phyloP scores from a whole-genome alignment of 768 basidiomycete species.

The Exidia glandulosa region DNA sequence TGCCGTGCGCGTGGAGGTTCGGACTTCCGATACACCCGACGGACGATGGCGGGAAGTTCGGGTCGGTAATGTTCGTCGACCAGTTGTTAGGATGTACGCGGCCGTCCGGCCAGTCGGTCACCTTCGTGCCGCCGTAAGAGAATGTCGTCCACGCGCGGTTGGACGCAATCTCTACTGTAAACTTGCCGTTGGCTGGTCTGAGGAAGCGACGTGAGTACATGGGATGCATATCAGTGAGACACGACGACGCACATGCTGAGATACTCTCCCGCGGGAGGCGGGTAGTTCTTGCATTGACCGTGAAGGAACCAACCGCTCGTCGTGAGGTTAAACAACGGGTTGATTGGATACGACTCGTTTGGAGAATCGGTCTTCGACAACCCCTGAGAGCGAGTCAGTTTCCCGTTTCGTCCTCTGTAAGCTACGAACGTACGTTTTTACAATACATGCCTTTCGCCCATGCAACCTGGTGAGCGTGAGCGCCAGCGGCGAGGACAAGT shows the following conservation, averaged over 20 bases:
- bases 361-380: background rate
- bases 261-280: conserved; percentile 1
- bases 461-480: background rate
- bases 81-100: background rate
- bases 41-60: background rate
- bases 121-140: background rate
- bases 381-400: background rate
- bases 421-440: background rate
- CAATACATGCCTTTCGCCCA: background rate
- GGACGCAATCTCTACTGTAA: conserved; percentile 2
- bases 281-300: conserved; percentile 1
- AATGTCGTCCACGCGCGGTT: conserved; percentile 1
- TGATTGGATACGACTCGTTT: background rate
- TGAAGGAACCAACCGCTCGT: conserved; percentile 1
- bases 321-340: background rate
- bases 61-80: background rate
- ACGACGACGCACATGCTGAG: background rate
- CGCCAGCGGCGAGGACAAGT: too few relatives aligned
- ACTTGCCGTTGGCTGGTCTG: conserved; percentile 1
- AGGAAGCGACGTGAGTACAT: background rate
- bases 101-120: background rate
- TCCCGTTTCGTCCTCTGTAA: too few relatives aligned
- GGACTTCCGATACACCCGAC: background rate
- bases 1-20: background rate
- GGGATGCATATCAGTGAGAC: background rate